phyloP scores from a whole-genome alignment of 768 basidiomycete genomes.

The Chiua virens region DNA sequence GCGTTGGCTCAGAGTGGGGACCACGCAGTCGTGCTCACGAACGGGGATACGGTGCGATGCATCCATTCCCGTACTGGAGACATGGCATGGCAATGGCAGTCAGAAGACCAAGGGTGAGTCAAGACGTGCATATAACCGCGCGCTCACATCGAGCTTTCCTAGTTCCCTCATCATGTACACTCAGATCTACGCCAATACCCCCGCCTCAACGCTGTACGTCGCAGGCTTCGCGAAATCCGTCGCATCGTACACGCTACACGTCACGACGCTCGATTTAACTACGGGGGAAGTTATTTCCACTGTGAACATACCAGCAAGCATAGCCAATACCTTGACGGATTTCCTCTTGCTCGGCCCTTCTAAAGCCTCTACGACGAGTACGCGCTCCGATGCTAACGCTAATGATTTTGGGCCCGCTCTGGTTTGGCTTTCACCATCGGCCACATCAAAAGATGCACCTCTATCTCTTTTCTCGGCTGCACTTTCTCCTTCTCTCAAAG shows the following conservation, averaged over 20 bases:
- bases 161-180: conserved; percentile 69
- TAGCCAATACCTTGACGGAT: conserved; percentile 36
- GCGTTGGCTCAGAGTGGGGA: conserved; percentile 36
- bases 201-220: conserved; percentile 55
- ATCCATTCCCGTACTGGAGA: conserved; percentile 54
- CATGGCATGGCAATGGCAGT: conserved; percentile 69
- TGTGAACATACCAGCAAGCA: conserved; percentile 53
- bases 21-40: conserved; percentile 47
- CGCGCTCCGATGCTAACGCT: neutral
- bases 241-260: conserved; percentile 61
- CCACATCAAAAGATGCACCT: conserved; percentile 5
- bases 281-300: conserved; percentile 53
- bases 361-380: neutral
- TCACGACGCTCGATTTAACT: conserved; percentile 55
- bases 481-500: conserved; percentile 52
- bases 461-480: conserved; percentile 33
- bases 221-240: conserved; percentile 45
- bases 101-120: conserved; percentile 64
- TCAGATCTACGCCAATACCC: conserved; percentile 52
- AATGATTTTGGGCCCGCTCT: conserved; percentile 21
- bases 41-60: conserved; percentile 57
- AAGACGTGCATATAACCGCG: neutral
- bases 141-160: conserved; percentile 1
- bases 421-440: conserved; percentile 36
- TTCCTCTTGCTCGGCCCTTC: conserved; percentile 36